Percentiles rank a stretch among this genome's conserved stretches.
Conservation (phyloP, 345 rosid species). For the Noccaea bulbosa region DNA sequence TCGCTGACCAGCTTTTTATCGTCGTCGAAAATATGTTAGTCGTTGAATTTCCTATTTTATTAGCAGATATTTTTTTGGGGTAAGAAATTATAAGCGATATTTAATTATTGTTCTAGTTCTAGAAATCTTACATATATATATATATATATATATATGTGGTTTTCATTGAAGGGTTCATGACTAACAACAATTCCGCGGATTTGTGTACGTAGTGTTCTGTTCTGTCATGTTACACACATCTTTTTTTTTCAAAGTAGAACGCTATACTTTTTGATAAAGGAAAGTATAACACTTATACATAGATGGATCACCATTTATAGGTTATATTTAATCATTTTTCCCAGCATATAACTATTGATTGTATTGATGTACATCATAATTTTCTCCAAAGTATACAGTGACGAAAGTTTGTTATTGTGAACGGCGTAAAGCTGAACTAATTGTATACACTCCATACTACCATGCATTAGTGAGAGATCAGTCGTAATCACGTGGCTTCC, state of each 20-base stretch:
- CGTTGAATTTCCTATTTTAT: conserved; percentile 17
- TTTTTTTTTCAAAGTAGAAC: too few relatives aligned
- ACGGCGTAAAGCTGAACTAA: background rate
- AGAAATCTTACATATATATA: conserved; percentile 28
- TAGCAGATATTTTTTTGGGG: background rate
- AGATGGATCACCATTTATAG: too few relatives aligned
- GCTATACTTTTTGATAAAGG: too few relatives aligned
- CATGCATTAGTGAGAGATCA: conserved; percentile 3
- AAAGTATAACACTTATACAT: too few relatives aligned
- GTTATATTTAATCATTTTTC: too few relatives aligned
- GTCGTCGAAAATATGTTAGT: background rate
- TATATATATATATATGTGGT: too few relatives aligned
- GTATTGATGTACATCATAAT: too few relatives aligned
- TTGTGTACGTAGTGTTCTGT: too few relatives aligned
- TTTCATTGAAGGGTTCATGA: background rate
- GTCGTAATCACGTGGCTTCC: conserved; percentile 8
- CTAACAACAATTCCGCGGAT: too few relatives aligned
- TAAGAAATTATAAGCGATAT: too few relatives aligned
- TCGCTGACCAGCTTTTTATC: background rate
- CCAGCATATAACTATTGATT: too few relatives aligned
- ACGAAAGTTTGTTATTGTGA: background rate
- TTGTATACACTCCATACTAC: background rate
- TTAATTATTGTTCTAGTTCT: conserved; percentile 17
- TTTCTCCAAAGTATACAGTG: background rate
- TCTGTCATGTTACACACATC: too few relatives aligned